Percentiles rank a stretch among this genome's conserved stretches.
Conservation (phyloP, 257 asterid species). For the Rubia yunnanensis region DNA sequence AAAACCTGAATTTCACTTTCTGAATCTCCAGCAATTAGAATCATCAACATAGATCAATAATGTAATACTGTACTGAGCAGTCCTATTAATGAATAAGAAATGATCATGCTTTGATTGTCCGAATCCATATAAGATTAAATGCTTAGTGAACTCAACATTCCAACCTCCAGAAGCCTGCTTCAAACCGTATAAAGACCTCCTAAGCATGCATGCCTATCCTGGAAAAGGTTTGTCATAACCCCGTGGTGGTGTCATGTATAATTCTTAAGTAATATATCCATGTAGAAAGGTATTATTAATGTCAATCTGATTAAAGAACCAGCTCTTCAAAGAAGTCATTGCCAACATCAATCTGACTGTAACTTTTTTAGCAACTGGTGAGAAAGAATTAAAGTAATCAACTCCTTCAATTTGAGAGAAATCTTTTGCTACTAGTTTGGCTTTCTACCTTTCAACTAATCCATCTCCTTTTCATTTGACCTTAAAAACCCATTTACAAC, state of each 20-base stretch:
- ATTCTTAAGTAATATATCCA: neutral
- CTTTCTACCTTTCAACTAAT: neutral
- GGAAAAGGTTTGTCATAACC: neutral
- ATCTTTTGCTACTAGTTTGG: neutral
- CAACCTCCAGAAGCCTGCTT: neutral
- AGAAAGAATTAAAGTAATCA: neutral
- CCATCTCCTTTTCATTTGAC: neutral
- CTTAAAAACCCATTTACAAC: neutral
- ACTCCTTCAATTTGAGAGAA: too few species aligned
- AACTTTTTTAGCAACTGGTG: neutral
- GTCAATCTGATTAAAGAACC: neutral
- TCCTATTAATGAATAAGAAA: neutral
- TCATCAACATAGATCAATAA: neutral
- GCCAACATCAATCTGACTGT: neutral
- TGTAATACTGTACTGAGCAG: neutral
- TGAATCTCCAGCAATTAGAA: neutral
- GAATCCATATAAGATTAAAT: too few species aligned
- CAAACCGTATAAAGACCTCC: neutral
- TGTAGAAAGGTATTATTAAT: neutral
- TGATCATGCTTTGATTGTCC: neutral
- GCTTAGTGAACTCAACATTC: neutral
- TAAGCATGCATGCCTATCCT: neutral
- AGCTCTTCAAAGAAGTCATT: neutral
- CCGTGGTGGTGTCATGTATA: neutral
- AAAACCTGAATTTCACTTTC: neutral